Conservation (phyloP, 495 filamentous ascomycete species). For the Letharia lupina region DNA sequence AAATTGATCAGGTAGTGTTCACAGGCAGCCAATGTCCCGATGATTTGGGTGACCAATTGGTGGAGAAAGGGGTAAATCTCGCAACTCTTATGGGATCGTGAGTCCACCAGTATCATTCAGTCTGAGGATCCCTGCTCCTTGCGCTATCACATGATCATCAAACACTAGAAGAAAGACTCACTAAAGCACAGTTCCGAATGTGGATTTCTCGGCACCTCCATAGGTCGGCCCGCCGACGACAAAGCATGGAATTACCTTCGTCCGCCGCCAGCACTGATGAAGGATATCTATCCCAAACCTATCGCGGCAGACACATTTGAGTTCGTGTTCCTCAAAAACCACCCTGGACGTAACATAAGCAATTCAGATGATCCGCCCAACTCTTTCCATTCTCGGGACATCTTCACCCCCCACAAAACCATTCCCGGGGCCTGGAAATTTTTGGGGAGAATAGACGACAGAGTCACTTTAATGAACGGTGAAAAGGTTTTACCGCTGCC, state of each 20-base stretch:
- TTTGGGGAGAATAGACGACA: slow-evolving; percentile 50
- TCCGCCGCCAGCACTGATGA: slow-evolving; percentile 37
- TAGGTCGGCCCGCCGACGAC: slow-evolving; percentile 37
- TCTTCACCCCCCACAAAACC: slow-evolving; percentile 53
- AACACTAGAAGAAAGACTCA: background rate
- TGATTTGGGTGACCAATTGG: slow-evolving; percentile 46
- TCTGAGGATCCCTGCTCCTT: background rate
- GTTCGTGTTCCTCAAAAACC: slow-evolving; percentile 43
- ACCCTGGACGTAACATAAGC: slow-evolving; percentile 38
- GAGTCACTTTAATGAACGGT: slow-evolving; percentile 54
- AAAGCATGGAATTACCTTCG: slow-evolving; percentile 47
- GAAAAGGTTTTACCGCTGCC: slow-evolving; percentile 58
- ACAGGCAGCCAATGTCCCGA: slow-evolving; percentile 47
- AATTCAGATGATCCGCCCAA: slow-evolving; percentile 44
- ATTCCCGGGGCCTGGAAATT: slow-evolving; percentile 57
- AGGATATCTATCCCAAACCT: slow-evolving; percentile 43
- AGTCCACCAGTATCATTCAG: slow-evolving; percentile 21
- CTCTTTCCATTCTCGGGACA: slow-evolving; percentile 49
- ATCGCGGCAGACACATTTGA: slow-evolving; percentile 39
- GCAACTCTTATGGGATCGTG: slow-evolving; percentile 46
- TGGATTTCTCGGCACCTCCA: slow-evolving; percentile 43
- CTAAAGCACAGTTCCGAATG: slow-evolving; percentile 40
- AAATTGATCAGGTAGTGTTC: slow-evolving; percentile 40
- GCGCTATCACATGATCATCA: background rate
- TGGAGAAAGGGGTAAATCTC: slow-evolving; percentile 42